Evolutionary conservation across 495 filamentous ascomycete species (phyloP), one percentile per base, ranked within the genome.

Genomic region (Podospora australis): DNA sequence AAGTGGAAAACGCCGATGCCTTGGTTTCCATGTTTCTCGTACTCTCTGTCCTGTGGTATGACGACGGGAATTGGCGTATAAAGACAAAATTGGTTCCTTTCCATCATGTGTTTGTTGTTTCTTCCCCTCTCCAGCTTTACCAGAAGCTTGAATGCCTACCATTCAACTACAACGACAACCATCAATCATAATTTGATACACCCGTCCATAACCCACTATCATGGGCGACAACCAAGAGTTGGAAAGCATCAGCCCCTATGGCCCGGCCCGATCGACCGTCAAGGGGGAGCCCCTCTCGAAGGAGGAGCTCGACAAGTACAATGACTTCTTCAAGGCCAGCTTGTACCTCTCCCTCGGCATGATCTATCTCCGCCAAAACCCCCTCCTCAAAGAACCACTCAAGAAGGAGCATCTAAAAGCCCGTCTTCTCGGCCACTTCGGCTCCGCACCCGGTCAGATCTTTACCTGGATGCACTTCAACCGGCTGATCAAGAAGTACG

Each of bases 401-500:
- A 73, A 75, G 45, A 59, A 70, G 7, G 76, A 81, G 41, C 78
- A 86, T 58, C 69, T 87, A 62, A 88, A 88, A 57, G 72, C 73
- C 29, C 79, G 84, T 20, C 71, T 86, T 2, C 71, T 88, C 6
- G 84, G 84, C 21, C 84, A 88, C 59, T 88, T 84, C 73, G 84
- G 84, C 45, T 83, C 80, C 6, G 82, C 84, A 42, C 80, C 84
- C 13, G 84, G 83, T 23, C 84, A 86, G 60, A 79, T 79, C 23
- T 86, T 88, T 65, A 83, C 83, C 22, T 86, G 80, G 68, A 82
- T 86, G 66, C 84, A 88, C 64, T 82, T 86, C 77, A 87, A 86
- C 67, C 77, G 82, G 40, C 71, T 87, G 22, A 84, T 86, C 70
- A 85, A 79, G 60, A 87, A 86, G 62, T 86, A 86, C 57, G 73